phyloP scores from a whole-genome alignment of 1,284 basidiomycete species.

The Polyporus tsugae region DNA sequence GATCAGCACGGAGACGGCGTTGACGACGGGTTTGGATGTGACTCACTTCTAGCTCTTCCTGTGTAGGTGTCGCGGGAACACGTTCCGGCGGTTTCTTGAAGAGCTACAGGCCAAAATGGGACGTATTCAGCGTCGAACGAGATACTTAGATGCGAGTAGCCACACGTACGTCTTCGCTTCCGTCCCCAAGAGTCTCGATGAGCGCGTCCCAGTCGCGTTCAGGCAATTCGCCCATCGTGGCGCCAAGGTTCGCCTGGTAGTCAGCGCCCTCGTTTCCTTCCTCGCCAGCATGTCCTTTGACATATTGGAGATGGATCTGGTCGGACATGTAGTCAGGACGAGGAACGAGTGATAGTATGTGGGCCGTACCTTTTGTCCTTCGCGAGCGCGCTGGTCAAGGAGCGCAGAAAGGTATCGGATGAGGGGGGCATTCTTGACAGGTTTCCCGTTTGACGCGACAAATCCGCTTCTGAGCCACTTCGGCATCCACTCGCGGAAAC shows the following conservation, averaged over 20 bases:
- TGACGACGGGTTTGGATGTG: conserved; percentile 36
- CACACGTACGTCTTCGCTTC: neutral
- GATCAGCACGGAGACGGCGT: conserved; percentile 50
- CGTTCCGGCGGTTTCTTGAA: neutral
- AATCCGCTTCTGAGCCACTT: conserved; percentile 67
- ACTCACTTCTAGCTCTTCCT: conserved; percentile 22
- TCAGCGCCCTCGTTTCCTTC: conserved; percentile 86
- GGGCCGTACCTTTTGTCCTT: conserved; percentile 52
- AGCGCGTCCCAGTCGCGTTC: conserved; percentile 66
- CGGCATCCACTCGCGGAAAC: conserved; percentile 69
- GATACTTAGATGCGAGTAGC: neutral
- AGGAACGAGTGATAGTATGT: neutral
- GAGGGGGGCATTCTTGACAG: conserved; percentile 72
- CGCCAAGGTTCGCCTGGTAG: conserved; percentile 66
- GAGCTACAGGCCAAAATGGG: neutral
- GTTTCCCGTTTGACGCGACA: conserved; percentile 52
- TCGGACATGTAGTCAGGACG: neutral
- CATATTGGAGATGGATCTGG: conserved; percentile 64
- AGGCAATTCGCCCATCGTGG: conserved; percentile 43
- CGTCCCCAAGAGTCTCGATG: conserved; percentile 8
- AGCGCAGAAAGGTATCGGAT: conserved; percentile 69
- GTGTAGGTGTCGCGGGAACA: neutral
- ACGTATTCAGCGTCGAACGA: neutral
- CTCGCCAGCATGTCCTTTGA: conserved; percentile 76
- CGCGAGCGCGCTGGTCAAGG: conserved; percentile 53